Base-by-base conservation (phyloP, 106 monocot species). In the Dioscorea alata region DNA sequence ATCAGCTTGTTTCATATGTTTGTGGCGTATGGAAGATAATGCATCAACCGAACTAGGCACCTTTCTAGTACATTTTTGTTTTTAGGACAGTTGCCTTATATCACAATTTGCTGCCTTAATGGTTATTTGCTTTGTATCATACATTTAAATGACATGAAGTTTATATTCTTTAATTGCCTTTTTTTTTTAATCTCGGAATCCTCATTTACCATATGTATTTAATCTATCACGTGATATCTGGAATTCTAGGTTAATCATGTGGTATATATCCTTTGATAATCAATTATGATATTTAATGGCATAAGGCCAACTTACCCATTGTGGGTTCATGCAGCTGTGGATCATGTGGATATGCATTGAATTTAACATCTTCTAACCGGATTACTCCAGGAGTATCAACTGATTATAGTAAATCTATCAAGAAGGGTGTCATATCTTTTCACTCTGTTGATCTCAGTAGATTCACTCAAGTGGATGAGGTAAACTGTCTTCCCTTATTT, bases 401-500 rank as follows among this genome's bases (percentile, higher is more conserved):
- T 28, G 57, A 66, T 4, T 76, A 78, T 59, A 53, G 72, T 31
- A 90, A 81, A 56, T 81, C 83, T 48, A 65, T 78, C 54, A 86
- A 86, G 68, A 86, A 86, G 42, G 80, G 81, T 65, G 57, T 83
- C 15, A 79, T 86, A 35, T 76, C 83, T 33, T 90, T 90, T 48
- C 25, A 42, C 33, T 69, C 77, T 54, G 70, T 86, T 13, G 83
- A 90, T 74, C 80, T 90, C 53, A 86, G 89, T 60, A 57, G 89
- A 48, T 86, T 90, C 67, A 90, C 90, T 58, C 83, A 86, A 68
- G 83, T 78, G 0, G 90, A 86, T 63, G 75, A 86, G 64, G 50
- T 86, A 14, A 78, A 59, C 33, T 90, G 86, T 21, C 50, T 90
- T 21, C 81, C 90, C 21, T 35, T 90, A 56, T 59, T 59, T 31